These are phyloP conservation scores for Orbilia blumenaviensis DNA, from an alignment of 2,329 filamentous ascomycete genomes.

Conservation along the genomic window DNA sequence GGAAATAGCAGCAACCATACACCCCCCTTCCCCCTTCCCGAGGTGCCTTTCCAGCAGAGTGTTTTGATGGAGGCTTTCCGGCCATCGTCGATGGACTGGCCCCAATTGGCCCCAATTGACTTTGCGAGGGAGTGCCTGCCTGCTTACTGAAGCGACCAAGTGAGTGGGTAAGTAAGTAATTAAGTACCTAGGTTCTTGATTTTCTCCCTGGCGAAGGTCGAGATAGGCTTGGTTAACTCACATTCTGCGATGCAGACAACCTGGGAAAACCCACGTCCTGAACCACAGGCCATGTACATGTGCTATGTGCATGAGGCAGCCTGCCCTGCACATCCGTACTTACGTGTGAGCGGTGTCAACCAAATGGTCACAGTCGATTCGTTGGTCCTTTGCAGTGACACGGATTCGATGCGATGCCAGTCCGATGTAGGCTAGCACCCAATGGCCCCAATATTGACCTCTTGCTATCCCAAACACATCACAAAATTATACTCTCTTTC, in stretches of 20 bases:
- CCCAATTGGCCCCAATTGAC: background rate
- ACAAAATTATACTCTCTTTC: slow-evolving; percentile 21
- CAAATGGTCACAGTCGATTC: slow-evolving; percentile 52
- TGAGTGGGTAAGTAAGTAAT: too few species aligned
- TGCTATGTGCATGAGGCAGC: slow-evolving; percentile 45
- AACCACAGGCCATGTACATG: slow-evolving; percentile 27
- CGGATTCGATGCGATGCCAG: slow-evolving; percentile 53
- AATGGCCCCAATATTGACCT: slow-evolving; percentile 27
- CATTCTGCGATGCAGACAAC: slow-evolving; percentile 45
- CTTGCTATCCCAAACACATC: slow-evolving; percentile 44
- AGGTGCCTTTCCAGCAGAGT: background rate
- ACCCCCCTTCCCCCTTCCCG: too few species aligned
- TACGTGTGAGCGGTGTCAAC: slow-evolving; percentile 49
- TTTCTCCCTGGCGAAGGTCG: background rate
- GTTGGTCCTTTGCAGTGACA: slow-evolving; percentile 37
- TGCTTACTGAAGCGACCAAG: background rate
- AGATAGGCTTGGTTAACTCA: slow-evolving; percentile 26
- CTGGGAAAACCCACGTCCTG: slow-evolving; percentile 34
- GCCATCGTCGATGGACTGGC: background rate
- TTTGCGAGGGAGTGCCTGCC: background rate
- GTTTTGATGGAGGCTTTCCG: background rate
- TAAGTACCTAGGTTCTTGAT: background rate
- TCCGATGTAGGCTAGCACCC: slow-evolving; percentile 42
- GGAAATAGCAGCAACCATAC: background rate
- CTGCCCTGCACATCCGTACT: slow-evolving; percentile 41